Evolutionary conservation across 2,329 filamentous ascomycete species (phyloP).

Genomic region (Fragosphaeria purpurea): DNA sequence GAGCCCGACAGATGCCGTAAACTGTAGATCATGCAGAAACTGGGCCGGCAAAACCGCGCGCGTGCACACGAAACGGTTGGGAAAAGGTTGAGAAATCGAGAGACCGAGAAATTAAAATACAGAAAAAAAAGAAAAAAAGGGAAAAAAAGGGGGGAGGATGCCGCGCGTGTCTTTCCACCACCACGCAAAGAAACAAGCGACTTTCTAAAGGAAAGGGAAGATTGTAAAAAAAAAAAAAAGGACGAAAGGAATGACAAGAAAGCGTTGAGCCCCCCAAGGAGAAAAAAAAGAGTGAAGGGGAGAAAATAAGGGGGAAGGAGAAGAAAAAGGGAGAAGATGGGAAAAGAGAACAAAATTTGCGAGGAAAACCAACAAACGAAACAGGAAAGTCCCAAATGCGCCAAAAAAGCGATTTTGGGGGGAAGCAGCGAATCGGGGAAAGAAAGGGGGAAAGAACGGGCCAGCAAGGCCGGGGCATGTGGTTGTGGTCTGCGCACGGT

Average conservation of each 20-base stretch:
- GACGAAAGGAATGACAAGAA: constrained; percentile 34
- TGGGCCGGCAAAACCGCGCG: no score
- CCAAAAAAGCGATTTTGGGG: no score
- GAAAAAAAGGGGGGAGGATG: constrained; percentile 19
- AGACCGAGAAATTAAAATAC: constrained; percentile 4
- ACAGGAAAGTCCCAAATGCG: no score
- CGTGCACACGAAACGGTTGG: no score
- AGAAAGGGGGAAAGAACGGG: not conserved
- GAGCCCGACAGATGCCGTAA: no score
- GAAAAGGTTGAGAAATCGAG: not conserved
- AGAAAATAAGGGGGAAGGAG: not conserved
- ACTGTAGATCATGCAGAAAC: not conserved
- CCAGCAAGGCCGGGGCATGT: not conserved
- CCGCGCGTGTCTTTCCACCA: no score
- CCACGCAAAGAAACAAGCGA: no score
- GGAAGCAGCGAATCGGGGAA: not conserved
- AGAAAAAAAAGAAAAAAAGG: not conserved
- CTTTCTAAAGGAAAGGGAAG: no score
- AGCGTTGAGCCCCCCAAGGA: constrained; percentile 20
- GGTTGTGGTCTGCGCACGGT: not conserved
- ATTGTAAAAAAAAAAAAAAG: constrained; percentile 18
- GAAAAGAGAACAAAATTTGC: not conserved
- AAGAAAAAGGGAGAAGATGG: not conserved
- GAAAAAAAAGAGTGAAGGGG: constrained; percentile 7
- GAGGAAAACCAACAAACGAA: not conserved